Percentiles rank a stretch among this genome's conserved stretches.
Conservation (phyloP, 2,329 filamentous ascomycete genomes). For the Myriosclerotinia curreyana region DNA sequence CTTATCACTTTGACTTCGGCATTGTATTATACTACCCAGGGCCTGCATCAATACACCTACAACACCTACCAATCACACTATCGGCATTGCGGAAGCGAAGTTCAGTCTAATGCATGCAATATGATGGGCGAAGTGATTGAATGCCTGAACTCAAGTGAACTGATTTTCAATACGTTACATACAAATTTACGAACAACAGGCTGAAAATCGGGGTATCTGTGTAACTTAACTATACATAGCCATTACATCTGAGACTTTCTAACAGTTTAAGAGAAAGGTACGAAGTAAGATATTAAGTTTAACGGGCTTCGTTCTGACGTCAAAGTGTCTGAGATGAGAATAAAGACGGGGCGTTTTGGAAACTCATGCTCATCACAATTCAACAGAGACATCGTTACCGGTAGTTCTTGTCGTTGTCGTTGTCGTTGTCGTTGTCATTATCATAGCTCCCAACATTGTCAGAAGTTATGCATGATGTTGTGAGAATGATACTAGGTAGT, state of each 20-base stretch:
- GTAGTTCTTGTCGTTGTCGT: slow-evolving; percentile 2
- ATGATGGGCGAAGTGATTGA: slow-evolving; percentile 14
- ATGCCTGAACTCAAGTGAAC: not conserved
- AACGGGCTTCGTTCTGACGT: slow-evolving; percentile 2
- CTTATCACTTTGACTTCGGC: slow-evolving; percentile 3
- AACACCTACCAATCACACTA: slow-evolving; percentile 6
- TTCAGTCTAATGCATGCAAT: not conserved
- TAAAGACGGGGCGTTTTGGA: not conserved
- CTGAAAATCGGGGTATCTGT: slow-evolving; percentile 1
- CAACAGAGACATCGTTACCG: not conserved
- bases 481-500: not conserved
- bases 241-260: not conserved
- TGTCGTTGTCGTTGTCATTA: not conserved
- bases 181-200: slow-evolving; percentile 14
- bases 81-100: not conserved
- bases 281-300: slow-evolving; percentile 1
- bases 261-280: not conserved
- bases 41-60: slow-evolving; percentile 1
- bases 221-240: slow-evolving; percentile 6
- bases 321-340: slow-evolving; percentile 10
- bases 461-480: not conserved
- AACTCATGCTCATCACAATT: slow-evolving; percentile 12
- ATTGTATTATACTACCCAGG: slow-evolving; percentile 1
- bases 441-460: not conserved
- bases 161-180: not conserved